Conservation (phyloP, 2,329 filamentous ascomycete species). For the Claviceps capensis region DNA sequence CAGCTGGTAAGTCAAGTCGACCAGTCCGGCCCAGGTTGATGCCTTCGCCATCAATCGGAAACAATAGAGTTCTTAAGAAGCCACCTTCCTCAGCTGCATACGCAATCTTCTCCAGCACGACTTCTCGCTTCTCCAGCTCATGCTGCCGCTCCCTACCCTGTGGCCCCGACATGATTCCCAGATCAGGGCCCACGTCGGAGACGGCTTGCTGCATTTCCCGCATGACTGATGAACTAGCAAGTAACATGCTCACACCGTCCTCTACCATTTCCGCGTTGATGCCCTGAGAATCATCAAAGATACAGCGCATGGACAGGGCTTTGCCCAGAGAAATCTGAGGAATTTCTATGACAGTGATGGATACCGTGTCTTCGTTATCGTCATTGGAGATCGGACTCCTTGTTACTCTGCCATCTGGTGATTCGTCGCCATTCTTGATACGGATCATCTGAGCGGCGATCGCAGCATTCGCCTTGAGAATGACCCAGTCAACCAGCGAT, state of each 20-base stretch:
- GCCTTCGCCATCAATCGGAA: slow-evolving; percentile 65
- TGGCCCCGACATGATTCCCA: slow-evolving; percentile 59
- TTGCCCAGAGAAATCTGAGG: slow-evolving; percentile 70
- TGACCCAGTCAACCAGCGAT: slow-evolving; percentile 87
- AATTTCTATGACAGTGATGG: slow-evolving; percentile 77
- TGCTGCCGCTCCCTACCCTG: slow-evolving; percentile 60
- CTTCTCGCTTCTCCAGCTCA: slow-evolving; percentile 68
- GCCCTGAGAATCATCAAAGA: slow-evolving; percentile 85
- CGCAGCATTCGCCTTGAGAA: slow-evolving; percentile 73
- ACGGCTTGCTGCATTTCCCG: slow-evolving; percentile 81
- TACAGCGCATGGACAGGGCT: slow-evolving; percentile 73
- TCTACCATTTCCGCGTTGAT: slow-evolving; percentile 97
- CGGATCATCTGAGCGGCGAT: slow-evolving; percentile 63
- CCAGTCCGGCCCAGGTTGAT: slow-evolving; percentile 66
- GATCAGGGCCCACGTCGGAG: slow-evolving; percentile 59
- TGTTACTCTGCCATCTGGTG: slow-evolving; percentile 47
- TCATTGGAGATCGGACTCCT: slow-evolving; percentile 55
- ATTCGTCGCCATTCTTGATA: slow-evolving; percentile 52
- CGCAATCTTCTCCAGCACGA: slow-evolving; percentile 73
- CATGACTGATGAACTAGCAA: slow-evolving; percentile 67
- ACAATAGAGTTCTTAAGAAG: slow-evolving; percentile 70
- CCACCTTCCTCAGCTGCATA: slow-evolving; percentile 69
- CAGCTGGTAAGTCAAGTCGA: slow-evolving; percentile 61
- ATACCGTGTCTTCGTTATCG: slow-evolving; percentile 70
- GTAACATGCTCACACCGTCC: slow-evolving; percentile 67